phyloP scores from a whole-genome alignment of 768 basidiomycete species.

The Pleurotus citrinopileatus region DNA sequence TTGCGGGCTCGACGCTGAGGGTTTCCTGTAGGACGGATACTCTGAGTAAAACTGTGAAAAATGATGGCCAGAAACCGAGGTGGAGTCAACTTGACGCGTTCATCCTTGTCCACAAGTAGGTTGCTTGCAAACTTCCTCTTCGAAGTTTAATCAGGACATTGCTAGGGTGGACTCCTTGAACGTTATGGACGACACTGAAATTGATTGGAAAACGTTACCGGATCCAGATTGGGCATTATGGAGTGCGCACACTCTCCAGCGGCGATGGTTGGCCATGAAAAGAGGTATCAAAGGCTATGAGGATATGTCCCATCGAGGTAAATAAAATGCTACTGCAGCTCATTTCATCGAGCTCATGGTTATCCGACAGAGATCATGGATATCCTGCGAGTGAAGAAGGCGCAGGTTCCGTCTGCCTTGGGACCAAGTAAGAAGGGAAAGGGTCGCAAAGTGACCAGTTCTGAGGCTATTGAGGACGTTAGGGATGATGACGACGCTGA shows the following conservation, averaged over 20 bases:
- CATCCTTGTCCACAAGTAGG: conserved; percentile 80
- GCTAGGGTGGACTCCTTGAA: conserved; percentile 69
- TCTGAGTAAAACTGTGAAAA: conserved; percentile 69
- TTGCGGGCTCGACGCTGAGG: neutral
- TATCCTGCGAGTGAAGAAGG: conserved; percentile 73
- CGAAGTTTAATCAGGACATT: conserved; percentile 5
- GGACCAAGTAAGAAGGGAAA: conserved; percentile 30
- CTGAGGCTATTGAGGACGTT: conserved; percentile 43
- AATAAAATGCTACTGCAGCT: conserved; percentile 11
- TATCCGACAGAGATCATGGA: conserved; percentile 69
- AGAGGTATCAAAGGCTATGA: conserved; percentile 71
- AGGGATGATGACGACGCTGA: neutral
- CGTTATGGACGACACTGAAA: conserved; percentile 78
- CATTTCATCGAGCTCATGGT: conserved; percentile 9
- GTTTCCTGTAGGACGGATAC: conserved; percentile 62
- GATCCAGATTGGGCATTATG: conserved; percentile 81
- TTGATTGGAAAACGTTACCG: conserved; percentile 77
- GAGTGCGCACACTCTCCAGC: conserved; percentile 78
- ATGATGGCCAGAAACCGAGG: conserved; percentile 63
- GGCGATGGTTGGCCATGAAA: conserved; percentile 82
- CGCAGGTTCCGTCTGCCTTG: conserved; percentile 42
- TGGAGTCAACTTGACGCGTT: conserved; percentile 78
- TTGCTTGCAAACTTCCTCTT: conserved; percentile 11
- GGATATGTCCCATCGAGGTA: conserved; percentile 79
- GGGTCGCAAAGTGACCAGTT: conserved; percentile 52